phyloP scores from a whole-genome alignment of 2,329 filamentous ascomycete genomes.

The Colletotrichum musicola region DNA sequence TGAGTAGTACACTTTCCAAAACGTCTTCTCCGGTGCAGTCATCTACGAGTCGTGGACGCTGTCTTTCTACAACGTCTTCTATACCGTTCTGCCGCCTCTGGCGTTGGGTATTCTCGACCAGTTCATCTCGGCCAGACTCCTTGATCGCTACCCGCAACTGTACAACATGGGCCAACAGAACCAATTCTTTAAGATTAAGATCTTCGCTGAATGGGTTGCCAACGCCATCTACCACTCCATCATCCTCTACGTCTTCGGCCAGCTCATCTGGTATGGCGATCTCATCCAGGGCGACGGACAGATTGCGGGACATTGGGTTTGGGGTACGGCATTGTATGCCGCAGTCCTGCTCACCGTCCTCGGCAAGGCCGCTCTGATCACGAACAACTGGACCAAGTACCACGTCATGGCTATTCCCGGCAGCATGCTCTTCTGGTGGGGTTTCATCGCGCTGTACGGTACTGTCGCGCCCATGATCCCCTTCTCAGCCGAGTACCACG shows the following conservation, averaged over 20 bases:
- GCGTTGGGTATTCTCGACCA: conserved; percentile 98
- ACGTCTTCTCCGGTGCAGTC: conserved; percentile 96
- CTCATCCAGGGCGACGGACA: conserved; percentile 83
- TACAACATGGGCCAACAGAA: conserved; percentile 95
- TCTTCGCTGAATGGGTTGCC: conserved; percentile 91
- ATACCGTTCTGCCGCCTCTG: conserved; percentile 92
- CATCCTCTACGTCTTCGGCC: conserved; percentile 87
- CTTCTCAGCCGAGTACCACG: conserved; percentile 87
- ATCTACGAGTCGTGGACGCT: conserved; percentile 99
- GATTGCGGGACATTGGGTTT: conserved; percentile 94
- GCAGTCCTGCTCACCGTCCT: conserved; percentile 93
- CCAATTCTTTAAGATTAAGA: conserved; percentile 91
- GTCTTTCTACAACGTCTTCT: conserved; percentile 99
- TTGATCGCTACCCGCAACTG: conserved; percentile 96
- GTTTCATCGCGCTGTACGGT: conserved; percentile 89
- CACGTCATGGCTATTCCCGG: conserved; percentile 95
- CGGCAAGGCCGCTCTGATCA: conserved; percentile 93
- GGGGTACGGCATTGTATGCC: conserved; percentile 95
- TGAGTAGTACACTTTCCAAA: conserved; percentile 91
- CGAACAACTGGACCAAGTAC: conserved; percentile 99
- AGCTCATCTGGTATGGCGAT: conserved; percentile 86
- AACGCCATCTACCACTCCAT: conserved; percentile 98
- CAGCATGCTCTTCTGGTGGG: conserved; percentile 91
- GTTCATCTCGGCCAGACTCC: conserved; percentile 91
- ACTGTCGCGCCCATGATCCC: conserved; percentile 85